phyloP scores from a whole-genome alignment of 768 basidiomycete genomes.

The Sistotremastrum suecicum region DNA sequence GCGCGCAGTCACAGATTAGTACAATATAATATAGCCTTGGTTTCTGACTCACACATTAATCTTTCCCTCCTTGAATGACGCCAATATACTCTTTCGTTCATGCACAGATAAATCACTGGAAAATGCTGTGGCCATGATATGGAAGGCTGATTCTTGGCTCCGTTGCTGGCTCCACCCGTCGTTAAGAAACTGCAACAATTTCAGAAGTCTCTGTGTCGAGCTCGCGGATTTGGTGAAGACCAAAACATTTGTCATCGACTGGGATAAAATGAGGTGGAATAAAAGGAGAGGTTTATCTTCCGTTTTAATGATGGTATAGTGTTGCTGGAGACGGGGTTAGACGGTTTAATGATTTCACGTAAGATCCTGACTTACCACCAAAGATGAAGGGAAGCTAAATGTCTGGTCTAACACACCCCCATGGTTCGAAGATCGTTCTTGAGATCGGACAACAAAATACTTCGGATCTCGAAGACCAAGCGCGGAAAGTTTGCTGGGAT shows the following conservation, averaged over 20 bases:
- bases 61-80: constrained; percentile 66
- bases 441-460: constrained; percentile 72
- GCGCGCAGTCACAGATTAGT: neutral
- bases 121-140: constrained; percentile 50
- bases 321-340: constrained; percentile 39
- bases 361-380: constrained; percentile 38
- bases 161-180: constrained; percentile 9
- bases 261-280: constrained; percentile 66
- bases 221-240: constrained; percentile 98
- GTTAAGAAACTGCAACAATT: constrained; percentile 72
- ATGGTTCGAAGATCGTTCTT: constrained; percentile 17
- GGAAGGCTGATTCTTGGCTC: constrained; percentile 4
- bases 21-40: neutral
- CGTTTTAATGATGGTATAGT: constrained; percentile 69
- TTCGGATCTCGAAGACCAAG: constrained; percentile 66
- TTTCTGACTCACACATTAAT: constrained; percentile 57
- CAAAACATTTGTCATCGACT: constrained; percentile 51
- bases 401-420: constrained; percentile 42
- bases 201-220: constrained; percentile 70
- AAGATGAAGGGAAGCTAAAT: constrained; percentile 67
- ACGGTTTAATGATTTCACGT: neutral
- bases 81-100: constrained; percentile 67
- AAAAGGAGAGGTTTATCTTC: constrained; percentile 79
- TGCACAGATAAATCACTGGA: constrained; percentile 68
- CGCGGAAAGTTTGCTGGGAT: constrained; percentile 85